Evolutionary conservation across 129 eudicot genomes (phyloP), one percentile per base, ranked within the genome.

Genomic region (Flaveria sonorensis): DNA sequence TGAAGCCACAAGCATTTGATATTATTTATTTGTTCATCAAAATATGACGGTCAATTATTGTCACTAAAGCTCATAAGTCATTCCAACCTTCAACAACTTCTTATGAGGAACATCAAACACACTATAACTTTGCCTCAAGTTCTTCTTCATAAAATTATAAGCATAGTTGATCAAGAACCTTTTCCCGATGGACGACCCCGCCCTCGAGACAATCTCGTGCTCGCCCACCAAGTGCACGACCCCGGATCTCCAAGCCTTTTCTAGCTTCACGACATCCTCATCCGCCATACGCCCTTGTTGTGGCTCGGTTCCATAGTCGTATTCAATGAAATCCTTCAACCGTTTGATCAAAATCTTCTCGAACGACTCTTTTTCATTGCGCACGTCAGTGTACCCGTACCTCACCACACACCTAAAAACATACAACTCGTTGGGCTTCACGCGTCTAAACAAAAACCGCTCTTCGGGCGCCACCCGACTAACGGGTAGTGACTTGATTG

Each of bases 361-460:
- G 4, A 93, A 88, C 0, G 92, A 76, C 70, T 88, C 97, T 10
- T 85, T 70, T 77, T 88, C 90, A 10, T 84, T 83, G n/a, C 84
- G 85, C 30, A 80, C 81, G 16, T 89, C 96, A 0, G 88, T 88
- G 83, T 93, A 93, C 24, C 96, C 98, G 16, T 90, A 93, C 59
- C 98, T 88, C 59, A 90, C 96, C 51, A 90, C 92, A 43, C 98
- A 93, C 20, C 91, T 87, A 51, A 86, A 93, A 71, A 89, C 88
- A 1, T 81, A 72, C 13, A 90, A 76, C 46, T 87, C 91, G 7
- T 82, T 72, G 6, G 95, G 88, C 16, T 82, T 69, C n/a, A 93
- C 89, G 47, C 88, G 70, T 15, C 91, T 83, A 21, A 93, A 93
- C 13, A 93, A 84, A 62, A 90, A 93, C 83, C 96, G 74, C 21